phyloP scores from a whole-genome alignment of 768 basidiomycete genomes.

The Scleroderma bovista region DNA sequence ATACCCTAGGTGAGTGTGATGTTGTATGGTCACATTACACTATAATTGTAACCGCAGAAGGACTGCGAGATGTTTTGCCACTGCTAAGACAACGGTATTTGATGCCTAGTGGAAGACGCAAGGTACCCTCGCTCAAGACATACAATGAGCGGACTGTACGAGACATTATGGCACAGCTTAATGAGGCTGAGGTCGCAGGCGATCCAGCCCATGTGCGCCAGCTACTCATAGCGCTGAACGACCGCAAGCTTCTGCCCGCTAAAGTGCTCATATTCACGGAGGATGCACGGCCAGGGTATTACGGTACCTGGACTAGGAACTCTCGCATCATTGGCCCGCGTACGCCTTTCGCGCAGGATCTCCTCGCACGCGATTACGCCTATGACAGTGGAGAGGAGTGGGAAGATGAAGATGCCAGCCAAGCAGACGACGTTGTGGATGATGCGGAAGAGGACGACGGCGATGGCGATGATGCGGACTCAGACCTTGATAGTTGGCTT shows the following conservation, averaged over 20 bases:
- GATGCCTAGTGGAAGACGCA: constrained; percentile 18
- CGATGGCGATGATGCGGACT: constrained; percentile 46
- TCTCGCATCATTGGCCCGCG: constrained; percentile 78
- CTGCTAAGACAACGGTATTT: constrained; percentile 27
- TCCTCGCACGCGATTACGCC: constrained; percentile 74
- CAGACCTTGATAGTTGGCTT: constrained; percentile 34
- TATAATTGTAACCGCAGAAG: constrained; percentile 1
- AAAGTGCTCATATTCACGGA: constrained; percentile 83
- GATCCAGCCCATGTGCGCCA: constrained; percentile 64
- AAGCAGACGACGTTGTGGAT: constrained; percentile 70
- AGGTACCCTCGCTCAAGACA: constrained; percentile 21
- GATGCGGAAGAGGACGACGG: constrained; percentile 61
- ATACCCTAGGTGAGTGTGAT: not conserved
- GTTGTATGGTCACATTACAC: not conserved
- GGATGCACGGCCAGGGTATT: constrained; percentile 88
- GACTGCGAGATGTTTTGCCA: constrained; percentile 12
- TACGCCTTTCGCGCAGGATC: constrained; percentile 75
- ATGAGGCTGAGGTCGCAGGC: constrained; percentile 72
- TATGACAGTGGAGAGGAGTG: constrained; percentile 97
- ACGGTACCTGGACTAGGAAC: constrained; percentile 88
- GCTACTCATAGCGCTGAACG: constrained; percentile 54
- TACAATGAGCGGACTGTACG: constrained; percentile 36
- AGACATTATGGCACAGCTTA: constrained; percentile 54
- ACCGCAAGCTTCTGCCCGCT: constrained; percentile 58
- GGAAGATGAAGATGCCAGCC: constrained; percentile 79